Base-by-base conservation (phyloP, 768 basidiomycete species). In the Naganishia onofrii region DNA sequence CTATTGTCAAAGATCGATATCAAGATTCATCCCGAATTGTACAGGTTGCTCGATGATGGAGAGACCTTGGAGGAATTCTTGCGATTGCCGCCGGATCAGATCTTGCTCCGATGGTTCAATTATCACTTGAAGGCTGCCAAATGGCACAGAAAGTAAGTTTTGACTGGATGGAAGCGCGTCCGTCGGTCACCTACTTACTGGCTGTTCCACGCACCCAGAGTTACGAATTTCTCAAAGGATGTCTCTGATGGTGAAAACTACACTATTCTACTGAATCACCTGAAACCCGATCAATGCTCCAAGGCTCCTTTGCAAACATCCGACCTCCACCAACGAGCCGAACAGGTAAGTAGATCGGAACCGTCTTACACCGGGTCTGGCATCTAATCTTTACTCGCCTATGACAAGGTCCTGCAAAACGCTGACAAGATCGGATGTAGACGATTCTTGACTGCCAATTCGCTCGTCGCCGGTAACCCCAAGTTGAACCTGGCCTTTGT, bases 181-280 rank as follows among this genome's bases (percentile, higher is more conserved):
- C 28, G 32, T 57, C 0, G 4, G 44, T 28, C n/a, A 31, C 36
- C 46, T 26, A 23, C 60, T 46, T 13, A 52, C 34, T 12, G 36
- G n/a, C n/a, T 23, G 10, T 23, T 3, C 17, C 26, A 44, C 19
- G 52, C 42, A 12, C 2, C 23, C 77, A 93, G 95, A 76, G 96
- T 99, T 38, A 89, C 90, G 82, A 99, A 98, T 85, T 98, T 99
- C 83, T 91, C 91, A 76, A 89, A 92, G 74, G 96, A 99, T 80
- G 93, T 98, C n/a, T 88, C 85, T 32, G 96, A 99, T 76, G 93
- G 90, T 66, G 93, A 97, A 83, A 97, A 97, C 84, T 99, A 98
- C 83, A 97, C 95, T 12, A 84, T 98, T 66, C 88, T 99, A 7
- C 85, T 99, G 68, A 89, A 97, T 81, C 95, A 98, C 81, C 88